Conservation (phyloP, 768 basidiomycete genomes). For the Asterophora lycoperdoides region DNA sequence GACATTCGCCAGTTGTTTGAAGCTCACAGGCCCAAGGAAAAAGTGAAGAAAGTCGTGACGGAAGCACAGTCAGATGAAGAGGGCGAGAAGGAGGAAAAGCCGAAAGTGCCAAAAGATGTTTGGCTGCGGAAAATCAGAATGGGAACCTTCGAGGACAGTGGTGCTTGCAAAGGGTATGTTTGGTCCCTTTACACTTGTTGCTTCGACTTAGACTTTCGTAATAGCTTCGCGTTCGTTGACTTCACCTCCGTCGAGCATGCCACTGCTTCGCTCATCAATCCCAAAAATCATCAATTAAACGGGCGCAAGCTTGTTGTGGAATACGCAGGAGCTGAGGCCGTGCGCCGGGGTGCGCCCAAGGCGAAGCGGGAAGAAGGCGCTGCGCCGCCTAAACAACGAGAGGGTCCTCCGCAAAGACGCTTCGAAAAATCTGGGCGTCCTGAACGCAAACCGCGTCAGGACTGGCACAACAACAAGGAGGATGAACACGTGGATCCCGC, state of each 20-base stretch:
- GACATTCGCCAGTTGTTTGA: slow-evolving; percentile 72
- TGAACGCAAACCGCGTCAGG: slow-evolving; percentile 6
- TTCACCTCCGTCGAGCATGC: slow-evolving; percentile 78
- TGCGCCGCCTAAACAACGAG: slow-evolving; percentile 11
- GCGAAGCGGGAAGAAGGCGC: slow-evolving; percentile 19
- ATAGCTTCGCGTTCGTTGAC: slow-evolving; percentile 92
- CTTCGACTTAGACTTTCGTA: neutral
- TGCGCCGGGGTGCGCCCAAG: slow-evolving; percentile 70
- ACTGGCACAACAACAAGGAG: neutral
- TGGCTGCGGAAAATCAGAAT: slow-evolving; percentile 84
- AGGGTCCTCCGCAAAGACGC: slow-evolving; percentile 5
- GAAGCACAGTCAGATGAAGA: slow-evolving; percentile 23
- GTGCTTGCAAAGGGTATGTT: slow-evolving; percentile 90
- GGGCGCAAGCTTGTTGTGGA: slow-evolving; percentile 85
- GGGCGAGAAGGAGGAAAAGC: slow-evolving; percentile 24
- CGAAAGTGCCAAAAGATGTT: slow-evolving; percentile 37
- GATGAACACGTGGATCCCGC: neutral
- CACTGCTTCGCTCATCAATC: slow-evolving; percentile 76
- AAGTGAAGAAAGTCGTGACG: slow-evolving; percentile 26
- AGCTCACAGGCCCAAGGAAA: slow-evolving; percentile 45
- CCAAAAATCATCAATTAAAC: slow-evolving; percentile 78
- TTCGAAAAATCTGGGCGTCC: slow-evolving; percentile 2
- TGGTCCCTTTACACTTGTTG: neutral
- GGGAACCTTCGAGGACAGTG: slow-evolving; percentile 96
- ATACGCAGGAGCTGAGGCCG: slow-evolving; percentile 86